These are phyloP conservation scores for Funneliformis caledonium DNA, from an alignment of 371 early-diverging fungal genomes.

Conservation along the genomic window DNA sequence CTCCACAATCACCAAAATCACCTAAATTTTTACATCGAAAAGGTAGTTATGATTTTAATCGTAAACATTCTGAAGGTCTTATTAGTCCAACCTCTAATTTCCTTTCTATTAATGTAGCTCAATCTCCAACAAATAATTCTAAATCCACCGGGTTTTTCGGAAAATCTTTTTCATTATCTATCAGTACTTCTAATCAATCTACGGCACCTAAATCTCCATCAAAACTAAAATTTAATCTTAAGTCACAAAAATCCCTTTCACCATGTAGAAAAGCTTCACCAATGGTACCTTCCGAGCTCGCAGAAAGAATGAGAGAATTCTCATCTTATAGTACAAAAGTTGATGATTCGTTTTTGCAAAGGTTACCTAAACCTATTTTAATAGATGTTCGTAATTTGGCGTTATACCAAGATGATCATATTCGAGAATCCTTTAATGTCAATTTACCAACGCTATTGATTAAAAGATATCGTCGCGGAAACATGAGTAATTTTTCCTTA, in stretches of 20 bases:
- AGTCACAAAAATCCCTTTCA: conserved; percentile 1
- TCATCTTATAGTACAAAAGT: conserved; percentile 13
- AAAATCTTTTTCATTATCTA: conserved; percentile 30
- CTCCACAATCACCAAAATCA: conserved; percentile 32
- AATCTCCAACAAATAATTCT: background rate
- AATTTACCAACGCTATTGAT: conserved; percentile 65
- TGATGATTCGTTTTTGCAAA: conserved; percentile 38
- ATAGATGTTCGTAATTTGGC: conserved; percentile 42
- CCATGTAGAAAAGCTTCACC: conserved; percentile 26
- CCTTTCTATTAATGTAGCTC: background rate
- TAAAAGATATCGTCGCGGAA: conserved; percentile 65
- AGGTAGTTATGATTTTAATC: conserved; percentile 5
- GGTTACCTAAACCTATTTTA: conserved; percentile 43
- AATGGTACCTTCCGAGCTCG: conserved; percentile 18
- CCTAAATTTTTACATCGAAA: conserved; percentile 33
- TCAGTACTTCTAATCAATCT: background rate
- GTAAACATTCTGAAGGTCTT: background rate
- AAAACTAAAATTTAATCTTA: conserved; percentile 31
- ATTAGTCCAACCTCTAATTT: background rate
- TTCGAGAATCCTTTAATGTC: conserved; percentile 57
- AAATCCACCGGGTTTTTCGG: conserved; percentile 17
- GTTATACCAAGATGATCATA: conserved; percentile 31
- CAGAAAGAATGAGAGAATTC: conserved; percentile 23
- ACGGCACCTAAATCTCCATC: conserved; percentile 26
- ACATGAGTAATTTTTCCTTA: conserved; percentile 61